Conservation (phyloP, 2,329 filamentous ascomycete species). For the Aureobasidium uvarum region DNA sequence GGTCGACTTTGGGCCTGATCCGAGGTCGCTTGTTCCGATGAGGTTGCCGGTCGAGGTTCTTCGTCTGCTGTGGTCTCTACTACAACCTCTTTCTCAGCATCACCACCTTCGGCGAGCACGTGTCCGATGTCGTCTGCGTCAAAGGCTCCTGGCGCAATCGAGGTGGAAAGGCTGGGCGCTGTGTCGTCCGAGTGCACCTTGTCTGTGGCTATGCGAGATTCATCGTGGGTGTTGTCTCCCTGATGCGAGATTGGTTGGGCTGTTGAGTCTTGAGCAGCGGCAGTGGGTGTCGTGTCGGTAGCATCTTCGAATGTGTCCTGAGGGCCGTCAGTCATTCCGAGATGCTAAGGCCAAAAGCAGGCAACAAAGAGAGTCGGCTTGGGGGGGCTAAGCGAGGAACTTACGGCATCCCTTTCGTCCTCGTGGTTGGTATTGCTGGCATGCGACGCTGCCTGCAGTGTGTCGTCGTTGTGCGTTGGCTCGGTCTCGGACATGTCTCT, state of each 20-base stretch:
- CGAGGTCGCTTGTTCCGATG: conserved; percentile 26
- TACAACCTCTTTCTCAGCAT: conserved; percentile 32
- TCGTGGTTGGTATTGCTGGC: background rate
- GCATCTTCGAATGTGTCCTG: conserved; percentile 85
- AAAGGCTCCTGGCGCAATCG: background rate
- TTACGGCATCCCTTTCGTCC: conserved; percentile 25
- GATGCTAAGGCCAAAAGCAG: conserved; percentile 1
- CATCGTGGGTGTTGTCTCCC: conserved; percentile 31
- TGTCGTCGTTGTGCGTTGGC: conserved; percentile 16
- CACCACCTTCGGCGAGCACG: conserved; percentile 34
- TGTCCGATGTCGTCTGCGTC: conserved; percentile 26
- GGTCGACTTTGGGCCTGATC: conserved; percentile 29
- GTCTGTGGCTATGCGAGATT: conserved; percentile 29
- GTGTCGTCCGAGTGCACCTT: conserved; percentile 9
- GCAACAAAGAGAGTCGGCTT: conserved; percentile 7
- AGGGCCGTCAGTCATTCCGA: background rate
- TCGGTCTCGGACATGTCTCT: conserved; percentile 18
- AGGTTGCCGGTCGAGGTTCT: background rate
- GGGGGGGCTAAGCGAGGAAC: conserved; percentile 8
- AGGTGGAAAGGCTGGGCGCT: background rate
- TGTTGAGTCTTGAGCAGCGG: conserved; percentile 29
- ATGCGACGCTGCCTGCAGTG: conserved; percentile 14
- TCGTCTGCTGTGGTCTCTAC: conserved; percentile 41
- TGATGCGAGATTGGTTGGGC: conserved; percentile 34
- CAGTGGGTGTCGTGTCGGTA: conserved; percentile 53